Percentiles rank a stretch among this genome's conserved stretches.
These are phyloP conservation scores for Lipomyces starkeyi DNA, from an alignment of 805 yeast species.

Conservation along the genomic window DNA sequence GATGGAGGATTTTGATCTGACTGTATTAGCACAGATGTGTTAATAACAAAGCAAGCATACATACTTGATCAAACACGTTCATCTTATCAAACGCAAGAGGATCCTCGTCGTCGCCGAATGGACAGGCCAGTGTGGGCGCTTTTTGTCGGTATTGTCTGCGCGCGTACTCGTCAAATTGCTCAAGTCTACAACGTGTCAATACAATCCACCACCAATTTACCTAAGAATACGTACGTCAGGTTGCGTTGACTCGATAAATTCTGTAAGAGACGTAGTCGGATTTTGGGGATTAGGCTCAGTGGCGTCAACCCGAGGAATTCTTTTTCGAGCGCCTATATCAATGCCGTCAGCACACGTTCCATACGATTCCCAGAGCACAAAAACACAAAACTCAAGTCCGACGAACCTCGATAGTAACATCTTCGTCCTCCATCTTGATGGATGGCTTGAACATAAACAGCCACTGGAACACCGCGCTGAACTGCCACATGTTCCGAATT, in stretches of 20 bases:
- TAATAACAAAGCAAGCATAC: neutral
- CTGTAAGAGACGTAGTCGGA: constrained; percentile 33
- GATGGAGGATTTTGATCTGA: constrained; percentile 26
- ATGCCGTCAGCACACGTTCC: neutral
- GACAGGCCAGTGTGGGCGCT: constrained; percentile 18
- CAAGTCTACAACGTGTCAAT: constrained; percentile 20
- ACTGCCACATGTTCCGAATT: constrained; percentile 45
- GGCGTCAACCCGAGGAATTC: constrained; percentile 43
- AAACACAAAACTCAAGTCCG: neutral
- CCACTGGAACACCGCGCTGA: constrained; percentile 44
- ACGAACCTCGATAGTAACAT: constrained; percentile 39
- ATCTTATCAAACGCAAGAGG: constrained; percentile 25
- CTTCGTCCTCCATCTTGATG: constrained; percentile 40
- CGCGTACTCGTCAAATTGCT: constrained; percentile 33
- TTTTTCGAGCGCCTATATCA: constrained; percentile 44
- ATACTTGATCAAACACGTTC: constrained; percentile 33
- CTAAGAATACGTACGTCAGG: constrained; percentile 22
- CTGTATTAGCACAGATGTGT: neutral
- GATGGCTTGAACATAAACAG: constrained; percentile 39
- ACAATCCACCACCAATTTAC: neutral
- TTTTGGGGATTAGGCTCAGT: constrained; percentile 30
- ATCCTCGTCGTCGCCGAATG: constrained; percentile 34
- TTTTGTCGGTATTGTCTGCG: constrained; percentile 37
- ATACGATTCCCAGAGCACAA: neutral
- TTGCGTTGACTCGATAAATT: constrained; percentile 32